Percentiles rank a stretch among this genome's conserved stretches.
Evolutionary conservation across 1,284 basidiomycete genomes (phyloP).

Genomic region (Clitocybe nebularis): DNA sequence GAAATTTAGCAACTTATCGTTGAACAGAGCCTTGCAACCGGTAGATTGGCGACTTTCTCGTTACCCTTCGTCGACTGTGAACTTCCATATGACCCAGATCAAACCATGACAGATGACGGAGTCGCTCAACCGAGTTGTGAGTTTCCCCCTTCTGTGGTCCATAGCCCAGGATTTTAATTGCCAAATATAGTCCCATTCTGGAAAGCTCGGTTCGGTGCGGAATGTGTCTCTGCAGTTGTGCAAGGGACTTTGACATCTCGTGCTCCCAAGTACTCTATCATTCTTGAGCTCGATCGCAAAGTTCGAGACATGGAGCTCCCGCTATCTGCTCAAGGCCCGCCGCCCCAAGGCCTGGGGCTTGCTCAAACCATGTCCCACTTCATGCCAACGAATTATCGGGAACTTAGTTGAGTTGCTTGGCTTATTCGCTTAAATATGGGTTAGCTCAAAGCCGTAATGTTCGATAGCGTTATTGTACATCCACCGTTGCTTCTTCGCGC

Average conservation of each 20-base stretch:
- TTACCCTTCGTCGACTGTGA: slow-evolving; percentile 66
- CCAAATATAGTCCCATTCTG: slow-evolving; percentile 54
- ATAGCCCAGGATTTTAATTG: slow-evolving; percentile 3
- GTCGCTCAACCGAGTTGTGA: slow-evolving; percentile 49
- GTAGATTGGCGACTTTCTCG: slow-evolving; percentile 60
- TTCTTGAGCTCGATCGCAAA: slow-evolving; percentile 59
- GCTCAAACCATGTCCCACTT: slow-evolving; percentile 57
- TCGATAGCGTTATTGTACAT: slow-evolving; percentile 58
- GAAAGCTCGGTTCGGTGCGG: slow-evolving; percentile 68
- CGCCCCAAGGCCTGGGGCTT: slow-evolving; percentile 38
- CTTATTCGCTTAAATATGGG: slow-evolving; percentile 1
- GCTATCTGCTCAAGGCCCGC: slow-evolving; percentile 42
- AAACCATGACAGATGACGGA: slow-evolving; percentile 51
- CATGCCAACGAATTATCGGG: slow-evolving; percentile 65
- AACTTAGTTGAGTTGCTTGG: slow-evolving; percentile 43
- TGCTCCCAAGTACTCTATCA: slow-evolving; percentile 60
- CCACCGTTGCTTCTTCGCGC: slow-evolving; percentile 66
- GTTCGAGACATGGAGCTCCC: slow-evolving; percentile 62
- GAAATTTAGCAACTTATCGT: slow-evolving; percentile 2
- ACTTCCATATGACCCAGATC: slow-evolving; percentile 50
- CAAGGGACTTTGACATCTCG: slow-evolving; percentile 61
- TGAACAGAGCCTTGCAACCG: slow-evolving; percentile 55
- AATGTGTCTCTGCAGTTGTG: slow-evolving; percentile 63
- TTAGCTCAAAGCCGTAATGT: slow-evolving; percentile 1
- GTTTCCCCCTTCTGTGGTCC: slow-evolving; percentile 23